Conservation (phyloP, 495 filamentous ascomycete genomes). For the Cryomyces minteri region DNA sequence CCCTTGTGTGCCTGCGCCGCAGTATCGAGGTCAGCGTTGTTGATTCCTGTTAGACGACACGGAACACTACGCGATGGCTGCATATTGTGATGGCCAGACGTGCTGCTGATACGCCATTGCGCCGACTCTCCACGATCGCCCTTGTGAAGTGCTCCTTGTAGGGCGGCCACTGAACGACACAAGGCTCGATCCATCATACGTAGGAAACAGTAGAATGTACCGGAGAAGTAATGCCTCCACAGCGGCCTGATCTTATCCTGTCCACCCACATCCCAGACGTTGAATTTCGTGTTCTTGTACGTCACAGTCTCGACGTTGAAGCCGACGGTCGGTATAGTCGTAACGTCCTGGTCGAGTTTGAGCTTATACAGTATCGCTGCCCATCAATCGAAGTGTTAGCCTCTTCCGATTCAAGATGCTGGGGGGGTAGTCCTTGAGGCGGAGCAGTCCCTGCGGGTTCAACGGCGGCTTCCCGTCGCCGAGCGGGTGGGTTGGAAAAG, state of each 20-base stretch:
- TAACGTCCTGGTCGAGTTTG: slow-evolving; percentile 94
- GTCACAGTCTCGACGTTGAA: slow-evolving; percentile 99
- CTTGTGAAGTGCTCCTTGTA: too few species aligned
- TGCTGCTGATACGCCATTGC: too few species aligned
- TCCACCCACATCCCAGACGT: slow-evolving; percentile 97
- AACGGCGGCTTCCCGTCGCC: background rate
- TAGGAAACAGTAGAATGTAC: slow-evolving; percentile 26
- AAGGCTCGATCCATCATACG: too few species aligned
- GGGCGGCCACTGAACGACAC: too few species aligned
- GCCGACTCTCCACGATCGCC: too few species aligned
- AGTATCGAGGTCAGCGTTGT: background rate
- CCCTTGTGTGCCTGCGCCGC: slow-evolving; percentile 61
- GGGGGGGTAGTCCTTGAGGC: background rate
- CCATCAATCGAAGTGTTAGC: background rate
- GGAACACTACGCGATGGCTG: too few species aligned
- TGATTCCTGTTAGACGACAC: too few species aligned
- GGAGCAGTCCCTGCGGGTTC: background rate
- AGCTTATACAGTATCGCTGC: slow-evolving; percentile 96
- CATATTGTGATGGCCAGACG: too few species aligned
- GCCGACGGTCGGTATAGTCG: slow-evolving; percentile 96
- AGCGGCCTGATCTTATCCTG: slow-evolving; percentile 98
- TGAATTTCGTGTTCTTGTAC: slow-evolving; percentile 99
- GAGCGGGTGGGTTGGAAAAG: background rate
- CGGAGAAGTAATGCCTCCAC: slow-evolving; percentile 98
- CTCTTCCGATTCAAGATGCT: too few species aligned